Evolutionary conservation across 345 rosid species (phyloP).

Genomic region (Acer yangbiense): DNA sequence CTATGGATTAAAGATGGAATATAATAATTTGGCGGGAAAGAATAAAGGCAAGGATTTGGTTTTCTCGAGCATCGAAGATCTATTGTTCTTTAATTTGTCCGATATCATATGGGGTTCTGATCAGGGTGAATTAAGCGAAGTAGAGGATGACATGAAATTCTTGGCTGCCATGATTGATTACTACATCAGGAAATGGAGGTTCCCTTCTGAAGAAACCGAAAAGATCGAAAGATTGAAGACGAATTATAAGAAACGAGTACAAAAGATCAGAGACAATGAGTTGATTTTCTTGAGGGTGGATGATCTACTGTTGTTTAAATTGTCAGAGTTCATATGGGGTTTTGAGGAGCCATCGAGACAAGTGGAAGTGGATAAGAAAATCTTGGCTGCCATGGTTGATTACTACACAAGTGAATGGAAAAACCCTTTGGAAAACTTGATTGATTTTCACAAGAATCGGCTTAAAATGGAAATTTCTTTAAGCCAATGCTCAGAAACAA

Average conservation of each 20-base stretch:
- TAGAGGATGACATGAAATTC: background rate
- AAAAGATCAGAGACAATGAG: background rate
- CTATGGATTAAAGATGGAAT: background rate
- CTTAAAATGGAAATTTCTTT: background rate
- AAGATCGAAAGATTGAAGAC: background rate
- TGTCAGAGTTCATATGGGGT: background rate
- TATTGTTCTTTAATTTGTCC: background rate
- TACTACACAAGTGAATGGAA: background rate
- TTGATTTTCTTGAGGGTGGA: background rate
- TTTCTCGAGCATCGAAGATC: background rate
- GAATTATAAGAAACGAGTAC: background rate
- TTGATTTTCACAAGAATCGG: background rate
- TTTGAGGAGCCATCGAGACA: background rate
- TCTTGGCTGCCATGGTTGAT: background rate
- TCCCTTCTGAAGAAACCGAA: background rate
- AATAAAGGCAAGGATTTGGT: background rate
- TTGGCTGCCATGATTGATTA: background rate
- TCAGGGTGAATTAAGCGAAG: background rate
- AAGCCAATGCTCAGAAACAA: background rate
- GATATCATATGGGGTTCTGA: background rate
- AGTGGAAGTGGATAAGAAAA: background rate
- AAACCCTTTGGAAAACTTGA: background rate
- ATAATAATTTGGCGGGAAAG: background rate
- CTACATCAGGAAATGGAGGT: background rate
- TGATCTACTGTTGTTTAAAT: background rate